Base-by-base conservation (phyloP, 1,139 yeast species). In the Taphrina sp. region DNA sequence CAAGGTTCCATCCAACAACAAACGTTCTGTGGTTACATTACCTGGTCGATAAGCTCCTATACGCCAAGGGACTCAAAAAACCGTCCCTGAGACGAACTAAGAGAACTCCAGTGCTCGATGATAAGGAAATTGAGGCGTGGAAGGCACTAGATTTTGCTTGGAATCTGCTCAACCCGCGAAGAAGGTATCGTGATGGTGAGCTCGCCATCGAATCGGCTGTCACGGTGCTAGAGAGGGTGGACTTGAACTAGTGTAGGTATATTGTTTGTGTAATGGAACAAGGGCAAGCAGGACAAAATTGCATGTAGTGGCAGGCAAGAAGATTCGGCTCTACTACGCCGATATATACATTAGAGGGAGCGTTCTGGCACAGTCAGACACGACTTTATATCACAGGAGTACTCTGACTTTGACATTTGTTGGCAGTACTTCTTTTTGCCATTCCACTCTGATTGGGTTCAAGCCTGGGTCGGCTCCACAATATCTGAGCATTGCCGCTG, bases 1-100 rank as follows among this genome's bases (percentile, higher is more conserved):
- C 76, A 1, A 59, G 61, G 19, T 69, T 66, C 58, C 69, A 70
- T 57, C 76, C 79, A 1, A 64, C 64, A 23, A 75, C 79, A n/a
- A 78, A 77, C 60, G 69, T 76, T 4, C 61, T 75, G 39, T 77
- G 81, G 81, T 67, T 77, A 43, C 78, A 76, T 61, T 76, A 77
- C 62, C 63, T 78, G 14, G 70, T 69, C 16, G 74, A 74, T 58
- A 70, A 73, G 57, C 64, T 77, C 57, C 55, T 76, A n/a, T 66
- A 72, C 52, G 67, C 64, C 57, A 76, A 76, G 59, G 69, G 68
- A 1, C 64, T 72, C 23, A 36, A 39, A 20, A 38, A 41, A 20
- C 54, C 54, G 10, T 28, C 45, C 5, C 22, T 41, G 7, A 23
- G 39, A 10, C 29, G 8, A 14, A 29, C 34, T 12, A 43, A 43